phyloP scores from a whole-genome alignment of 768 basidiomycete species.

The Hericium coralloides region DNA sequence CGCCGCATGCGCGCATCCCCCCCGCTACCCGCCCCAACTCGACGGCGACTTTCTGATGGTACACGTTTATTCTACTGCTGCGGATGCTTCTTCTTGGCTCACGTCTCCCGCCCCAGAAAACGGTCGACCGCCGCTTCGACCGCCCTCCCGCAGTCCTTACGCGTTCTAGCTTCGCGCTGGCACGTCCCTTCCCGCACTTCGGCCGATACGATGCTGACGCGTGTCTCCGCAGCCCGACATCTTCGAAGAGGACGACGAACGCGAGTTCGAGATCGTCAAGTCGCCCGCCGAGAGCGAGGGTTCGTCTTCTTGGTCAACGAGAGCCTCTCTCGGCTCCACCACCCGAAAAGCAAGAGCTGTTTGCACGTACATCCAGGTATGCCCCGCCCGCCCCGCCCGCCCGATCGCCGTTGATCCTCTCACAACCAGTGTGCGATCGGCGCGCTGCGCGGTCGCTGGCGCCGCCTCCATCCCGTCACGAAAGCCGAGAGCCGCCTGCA shows the following conservation, averaged over 20 bases:
- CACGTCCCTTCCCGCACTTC: neutral
- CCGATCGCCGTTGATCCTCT: neutral
- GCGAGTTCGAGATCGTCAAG: slow-evolving; percentile 13
- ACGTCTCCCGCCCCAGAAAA: neutral
- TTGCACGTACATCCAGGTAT: slow-evolving; percentile 5
- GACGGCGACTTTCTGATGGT: slow-evolving; percentile 12
- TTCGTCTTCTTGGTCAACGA: neutral
- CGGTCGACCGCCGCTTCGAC: slow-evolving; percentile 11
- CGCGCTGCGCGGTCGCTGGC: slow-evolving; percentile 5
- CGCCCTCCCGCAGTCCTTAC: slow-evolving; percentile 4
- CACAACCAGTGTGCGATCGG: neutral
- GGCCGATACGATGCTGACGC: neutral
- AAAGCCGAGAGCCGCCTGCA: slow-evolving; percentile 4
- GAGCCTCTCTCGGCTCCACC: neutral
- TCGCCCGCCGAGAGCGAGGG: slow-evolving; percentile 3
- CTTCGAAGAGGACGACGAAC: slow-evolving; percentile 8
- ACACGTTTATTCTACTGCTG: neutral
- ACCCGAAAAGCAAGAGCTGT: neutral
- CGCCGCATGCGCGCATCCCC: slow-evolving; percentile 7
- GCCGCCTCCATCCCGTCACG: slow-evolving; percentile 1
- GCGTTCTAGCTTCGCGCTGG: slow-evolving; percentile 14
- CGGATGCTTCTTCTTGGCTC: neutral
- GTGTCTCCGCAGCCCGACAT: slow-evolving; percentile 9
- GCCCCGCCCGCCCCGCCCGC: too few relatives aligned
- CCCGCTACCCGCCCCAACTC: slow-evolving; percentile 12